Evolutionary conservation across 148 eudicot species (phyloP).

Genomic region (Persicaria tinctoria): DNA sequence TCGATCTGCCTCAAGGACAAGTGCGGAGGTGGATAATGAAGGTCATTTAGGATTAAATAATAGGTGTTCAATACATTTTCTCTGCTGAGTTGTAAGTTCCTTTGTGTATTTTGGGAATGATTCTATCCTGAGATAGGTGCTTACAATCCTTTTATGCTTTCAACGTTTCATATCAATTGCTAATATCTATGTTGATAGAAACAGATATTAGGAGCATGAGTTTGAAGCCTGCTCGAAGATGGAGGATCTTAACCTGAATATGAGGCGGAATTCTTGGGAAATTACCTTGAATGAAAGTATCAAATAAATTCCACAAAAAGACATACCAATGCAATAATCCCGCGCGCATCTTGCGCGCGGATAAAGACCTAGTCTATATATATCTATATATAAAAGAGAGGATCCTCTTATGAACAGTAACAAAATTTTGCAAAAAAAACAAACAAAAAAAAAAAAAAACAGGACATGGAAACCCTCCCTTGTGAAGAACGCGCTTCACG

Average conservation of each 20-base stretch:
- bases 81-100: neutral
- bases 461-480: too few relatives aligned
- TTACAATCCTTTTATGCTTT: neutral
- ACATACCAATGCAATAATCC: too few relatives aligned
- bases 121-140: neutral
- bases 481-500: too few relatives aligned
- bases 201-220: slow-evolving; percentile 42
- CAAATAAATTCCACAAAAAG: too few relatives aligned
- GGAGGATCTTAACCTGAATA: slow-evolving; percentile 84
- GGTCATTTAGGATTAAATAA: neutral
- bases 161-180: neutral
- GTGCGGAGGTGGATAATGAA: neutral
- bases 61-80: neutral
- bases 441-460: too few relatives aligned
- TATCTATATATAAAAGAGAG: too few relatives aligned
- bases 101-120: neutral
- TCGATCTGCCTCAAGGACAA: slow-evolving; percentile 26
- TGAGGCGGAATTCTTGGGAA: slow-evolving; percentile 46
- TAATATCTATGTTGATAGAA: slow-evolving; percentile 12
- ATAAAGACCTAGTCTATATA: too few relatives aligned
- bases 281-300: neutral
- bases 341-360: too few relatives aligned
- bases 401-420: too few relatives aligned
- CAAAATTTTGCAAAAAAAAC: too few relatives aligned
- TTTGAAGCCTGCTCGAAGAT: slow-evolving; percentile 82